These are phyloP conservation scores for Microcera coccophila DNA, from an alignment of 2,329 filamentous ascomycete genomes.

Conservation along the genomic window DNA sequence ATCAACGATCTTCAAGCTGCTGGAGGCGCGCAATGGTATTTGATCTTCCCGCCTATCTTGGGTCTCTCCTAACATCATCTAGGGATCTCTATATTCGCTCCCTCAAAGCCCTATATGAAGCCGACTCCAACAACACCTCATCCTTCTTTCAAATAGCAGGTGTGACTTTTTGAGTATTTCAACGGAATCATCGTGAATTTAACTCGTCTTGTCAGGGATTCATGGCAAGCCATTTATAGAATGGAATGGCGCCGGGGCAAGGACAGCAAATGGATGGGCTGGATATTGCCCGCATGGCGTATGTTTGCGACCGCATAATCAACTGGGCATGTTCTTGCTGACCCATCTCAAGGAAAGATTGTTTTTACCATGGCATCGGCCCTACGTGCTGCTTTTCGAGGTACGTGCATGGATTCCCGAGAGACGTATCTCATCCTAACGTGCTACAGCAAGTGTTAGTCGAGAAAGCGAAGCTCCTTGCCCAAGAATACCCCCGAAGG, in stretches of 20 bases:
- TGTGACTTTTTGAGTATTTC: conserved; percentile 20
- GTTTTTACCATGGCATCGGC: conserved; percentile 54
- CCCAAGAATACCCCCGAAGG: conserved; percentile 38
- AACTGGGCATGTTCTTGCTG: conserved; percentile 3
- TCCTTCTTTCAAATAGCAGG: conserved; percentile 52
- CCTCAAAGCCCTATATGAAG: conserved; percentile 41
- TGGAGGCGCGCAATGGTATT: conserved; percentile 44
- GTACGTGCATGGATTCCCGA: conserved; percentile 27
- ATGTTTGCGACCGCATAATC: too few species aligned
- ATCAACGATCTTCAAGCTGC: conserved; percentile 44
- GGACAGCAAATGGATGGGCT: conserved; percentile 27
- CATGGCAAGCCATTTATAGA: conserved; percentile 41
- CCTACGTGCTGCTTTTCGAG: conserved; percentile 53
- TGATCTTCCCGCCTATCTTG: not conserved
- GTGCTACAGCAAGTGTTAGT: conserved; percentile 49
- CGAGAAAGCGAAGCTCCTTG: conserved; percentile 43
- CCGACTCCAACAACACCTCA: conserved; percentile 37
- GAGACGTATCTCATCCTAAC: conserved; percentile 7
- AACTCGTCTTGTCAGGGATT: conserved; percentile 30
- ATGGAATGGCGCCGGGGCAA: conserved; percentile 40
- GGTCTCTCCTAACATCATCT: conserved; percentile 10
- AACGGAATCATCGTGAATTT: not conserved
- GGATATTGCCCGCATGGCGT: conserved; percentile 49
- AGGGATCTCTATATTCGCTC: conserved; percentile 51
- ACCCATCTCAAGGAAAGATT: conserved; percentile 40